Evolutionary conservation across 225 moss, liverwort and hornwort genomes (phyloP).

Genomic region (Pseudisothecium myosuroides): DNA sequence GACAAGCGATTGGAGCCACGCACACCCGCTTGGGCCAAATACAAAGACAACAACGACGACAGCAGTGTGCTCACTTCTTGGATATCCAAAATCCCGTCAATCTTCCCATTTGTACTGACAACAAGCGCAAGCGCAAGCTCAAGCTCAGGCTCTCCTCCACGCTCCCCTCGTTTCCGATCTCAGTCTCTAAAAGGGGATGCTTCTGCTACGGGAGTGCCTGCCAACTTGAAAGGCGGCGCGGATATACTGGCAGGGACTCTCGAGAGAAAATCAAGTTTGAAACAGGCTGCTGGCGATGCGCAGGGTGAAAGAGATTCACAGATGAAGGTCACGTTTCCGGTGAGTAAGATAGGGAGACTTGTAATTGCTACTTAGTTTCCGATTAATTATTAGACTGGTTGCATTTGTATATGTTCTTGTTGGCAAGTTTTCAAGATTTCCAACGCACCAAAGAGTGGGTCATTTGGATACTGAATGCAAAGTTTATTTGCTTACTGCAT

Average conservation of each 20-base stretch:
- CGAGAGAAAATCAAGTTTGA: neutral
- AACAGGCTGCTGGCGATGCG: neutral
- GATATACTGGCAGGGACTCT: neutral
- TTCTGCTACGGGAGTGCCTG: neutral
- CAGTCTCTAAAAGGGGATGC: neutral
- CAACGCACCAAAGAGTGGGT: neutral
- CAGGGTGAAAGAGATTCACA: neutral
- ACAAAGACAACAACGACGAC: neutral
- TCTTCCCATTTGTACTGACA: neutral
- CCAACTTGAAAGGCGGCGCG: neutral
- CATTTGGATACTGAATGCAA: neutral
- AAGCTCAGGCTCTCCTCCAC: neutral
- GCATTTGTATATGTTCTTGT: neutral
- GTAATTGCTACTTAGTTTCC: neutral
- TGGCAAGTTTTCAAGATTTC: neutral
- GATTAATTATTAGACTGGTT: neutral
- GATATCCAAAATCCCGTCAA: neutral
- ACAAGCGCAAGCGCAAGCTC: neutral
- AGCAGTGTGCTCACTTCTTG: neutral
- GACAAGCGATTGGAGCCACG: neutral
- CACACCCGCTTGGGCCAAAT: neutral
- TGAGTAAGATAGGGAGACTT: neutral
- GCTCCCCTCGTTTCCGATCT: neutral
- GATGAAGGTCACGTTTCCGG: neutral
- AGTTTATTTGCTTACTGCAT: too few species aligned